Evolutionary conservation across 2,329 filamentous ascomycete species (phyloP), one percentile per base, ranked within the genome.

Genomic region (Pseudohalonectria lignicola): DNA sequence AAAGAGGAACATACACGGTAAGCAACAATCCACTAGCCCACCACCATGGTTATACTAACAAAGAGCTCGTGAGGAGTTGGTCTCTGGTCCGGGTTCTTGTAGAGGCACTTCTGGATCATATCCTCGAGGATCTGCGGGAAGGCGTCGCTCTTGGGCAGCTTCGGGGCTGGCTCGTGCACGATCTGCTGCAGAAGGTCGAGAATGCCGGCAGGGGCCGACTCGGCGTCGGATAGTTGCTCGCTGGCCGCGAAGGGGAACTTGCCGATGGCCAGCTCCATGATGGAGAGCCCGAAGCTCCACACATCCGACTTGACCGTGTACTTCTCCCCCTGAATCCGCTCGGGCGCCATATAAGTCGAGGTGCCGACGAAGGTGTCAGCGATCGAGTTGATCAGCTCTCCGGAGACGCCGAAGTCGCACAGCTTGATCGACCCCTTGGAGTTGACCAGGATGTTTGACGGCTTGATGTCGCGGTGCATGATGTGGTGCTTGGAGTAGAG

Each of bases 291-390:
- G 45, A 95, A 93, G 72, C 88, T 95, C 92, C 92, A 98, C 4
- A 98, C 92, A 57, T 98, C 92, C 11, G 88, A 95, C 61, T 95
- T 95, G 52, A 98, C 90, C 0, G 90, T 94, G 62, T 98, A 98
- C 51, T 86, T 87, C 46, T 92, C 87, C 45, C 92, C 92, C 58
- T 96, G 88, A 49, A 98, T 98, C 59, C 92, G 79, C 66, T 98
- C 92, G 0, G 92, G 92, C 1, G 92, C 92, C 92, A 98, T 98
- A 67, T 98, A 98, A 40, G 92, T 98, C 28, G 92, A 95, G 2
- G 92, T 98, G 38, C 92, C 92, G 26, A 98, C 92, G 53, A 98
- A 98, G 1, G 92, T 98, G 55, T 96, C 90, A 37, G 92, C 92
- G 47, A 98, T 87, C 4, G 92, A 96, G 63, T 96, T 96, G 57